A percentile compares a stretch with the other conserved stretches of the same genome.
These are phyloP conservation scores for Onygena corvina DNA, from an alignment of 2,329 filamentous ascomycete species.

Conservation along the genomic window DNA sequence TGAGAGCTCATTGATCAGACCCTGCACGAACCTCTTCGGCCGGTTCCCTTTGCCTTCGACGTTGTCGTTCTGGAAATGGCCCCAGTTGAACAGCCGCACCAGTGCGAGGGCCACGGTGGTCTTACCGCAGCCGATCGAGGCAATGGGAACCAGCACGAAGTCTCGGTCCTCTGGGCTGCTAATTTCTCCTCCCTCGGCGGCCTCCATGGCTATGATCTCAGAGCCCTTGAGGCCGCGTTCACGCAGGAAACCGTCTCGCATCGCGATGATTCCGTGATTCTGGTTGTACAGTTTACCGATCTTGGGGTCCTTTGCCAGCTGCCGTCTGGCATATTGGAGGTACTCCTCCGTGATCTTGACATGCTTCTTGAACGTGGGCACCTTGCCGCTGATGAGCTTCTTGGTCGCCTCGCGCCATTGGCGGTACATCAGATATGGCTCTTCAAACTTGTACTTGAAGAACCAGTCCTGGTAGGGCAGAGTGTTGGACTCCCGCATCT, in stretches of 20 bases:
- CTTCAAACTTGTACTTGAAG: constrained; percentile 99
- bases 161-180: constrained; percentile 46
- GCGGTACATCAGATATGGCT: constrained; percentile 96
- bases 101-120: constrained; percentile 80
- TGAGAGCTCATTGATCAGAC: constrained; percentile 53
- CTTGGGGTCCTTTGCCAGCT: constrained; percentile 55
- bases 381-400: constrained; percentile 61
- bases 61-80: constrained; percentile 93
- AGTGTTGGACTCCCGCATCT: constrained; percentile 41
- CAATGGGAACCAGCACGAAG: constrained; percentile 76
- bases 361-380: constrained; percentile 76
- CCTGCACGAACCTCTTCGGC: constrained; percentile 63
- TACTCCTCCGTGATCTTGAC: constrained; percentile 83
- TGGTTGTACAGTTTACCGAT: constrained; percentile 61
- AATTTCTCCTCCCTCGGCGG: constrained; percentile 35
- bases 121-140: constrained; percentile 93
- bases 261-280: constrained; percentile 89
- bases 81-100: constrained; percentile 74
- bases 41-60: constrained; percentile 65
- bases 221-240: constrained; percentile 75
- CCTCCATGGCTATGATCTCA: constrained; percentile 67
- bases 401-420: constrained; percentile 98
- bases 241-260: constrained; percentile 76
- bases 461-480: constrained; percentile 80
- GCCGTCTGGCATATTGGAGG: constrained; percentile 63